These are phyloP conservation scores for Haematococcus lacustris DNA, from an alignment of 139 green algal genomes.

Conservation along the genomic window DNA sequence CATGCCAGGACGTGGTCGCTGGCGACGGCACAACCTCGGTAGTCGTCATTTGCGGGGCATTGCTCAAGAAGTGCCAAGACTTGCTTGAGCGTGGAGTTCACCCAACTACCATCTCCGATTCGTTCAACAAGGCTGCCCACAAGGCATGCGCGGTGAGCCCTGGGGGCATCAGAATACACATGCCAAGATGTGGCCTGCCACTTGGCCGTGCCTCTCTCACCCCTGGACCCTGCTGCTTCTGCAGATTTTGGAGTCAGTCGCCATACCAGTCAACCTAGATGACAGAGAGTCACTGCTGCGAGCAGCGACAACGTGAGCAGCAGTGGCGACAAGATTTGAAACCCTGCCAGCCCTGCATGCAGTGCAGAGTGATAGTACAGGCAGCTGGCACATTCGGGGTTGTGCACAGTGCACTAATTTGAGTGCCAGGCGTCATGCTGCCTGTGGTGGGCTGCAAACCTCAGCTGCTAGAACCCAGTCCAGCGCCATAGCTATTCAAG, in stretches of 20 bases:
- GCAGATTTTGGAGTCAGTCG: conserved; percentile 70
- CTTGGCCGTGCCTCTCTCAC: too few species aligned
- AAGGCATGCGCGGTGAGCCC: conserved; percentile 74
- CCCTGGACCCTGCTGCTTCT: conserved; percentile 68
- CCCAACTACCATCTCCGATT: conserved; percentile 92
- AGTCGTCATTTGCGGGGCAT: conserved; percentile 83
- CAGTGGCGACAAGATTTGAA: too few species aligned
- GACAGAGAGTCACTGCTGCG: conserved; percentile 84
- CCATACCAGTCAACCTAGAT: conserved; percentile 81
- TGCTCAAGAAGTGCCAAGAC: conserved; percentile 87
- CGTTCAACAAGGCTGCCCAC: conserved; percentile 73
- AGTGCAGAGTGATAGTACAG: too few species aligned
- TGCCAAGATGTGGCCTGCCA: too few species aligned
- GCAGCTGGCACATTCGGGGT: too few species aligned
- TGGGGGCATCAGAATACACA: too few species aligned
- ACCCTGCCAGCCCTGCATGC: too few species aligned
- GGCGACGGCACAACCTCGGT: conserved; percentile 96
- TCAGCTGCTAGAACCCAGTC: too few species aligned
- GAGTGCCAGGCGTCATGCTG: too few species aligned
- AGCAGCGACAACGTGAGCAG: conserved; percentile 82
- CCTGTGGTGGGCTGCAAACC: too few species aligned
- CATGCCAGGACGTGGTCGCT: conserved; percentile 87
- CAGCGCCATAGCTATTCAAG: too few species aligned
- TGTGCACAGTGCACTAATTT: too few species aligned
- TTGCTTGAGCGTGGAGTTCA: conserved; percentile 49